phyloP scores from a whole-genome alignment of 768 basidiomycete species.

The Lentinus brumalis region DNA sequence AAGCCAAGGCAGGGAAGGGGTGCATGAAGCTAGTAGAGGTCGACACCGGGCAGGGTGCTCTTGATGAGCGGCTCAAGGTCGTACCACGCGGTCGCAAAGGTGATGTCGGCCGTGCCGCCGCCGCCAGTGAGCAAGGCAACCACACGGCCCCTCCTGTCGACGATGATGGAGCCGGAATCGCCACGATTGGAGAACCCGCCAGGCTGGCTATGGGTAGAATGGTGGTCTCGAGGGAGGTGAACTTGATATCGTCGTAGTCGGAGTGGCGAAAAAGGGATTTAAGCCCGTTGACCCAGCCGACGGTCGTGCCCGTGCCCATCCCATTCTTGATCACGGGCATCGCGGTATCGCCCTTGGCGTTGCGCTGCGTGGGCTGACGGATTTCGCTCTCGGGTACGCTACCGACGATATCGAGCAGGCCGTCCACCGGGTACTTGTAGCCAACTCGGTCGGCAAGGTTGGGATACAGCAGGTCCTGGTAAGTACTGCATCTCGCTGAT shows the following conservation, averaged over 20 bases:
- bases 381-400: slow-evolving; percentile 27
- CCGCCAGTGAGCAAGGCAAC: slow-evolving; percentile 32
- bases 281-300: slow-evolving; percentile 28
- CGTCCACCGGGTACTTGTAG: slow-evolving; percentile 22
- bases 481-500: slow-evolving; percentile 8
- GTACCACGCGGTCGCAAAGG: slow-evolving; percentile 32
- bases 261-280: slow-evolving; percentile 26
- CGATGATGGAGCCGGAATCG: slow-evolving; percentile 40
- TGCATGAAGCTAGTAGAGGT: slow-evolving; percentile 12
- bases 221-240: slow-evolving; percentile 21
- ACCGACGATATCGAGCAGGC: slow-evolving; percentile 23
- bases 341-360: slow-evolving; percentile 26
- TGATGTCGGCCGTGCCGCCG: slow-evolving; percentile 21
- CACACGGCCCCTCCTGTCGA: slow-evolving; percentile 28
- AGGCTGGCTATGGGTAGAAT: slow-evolving; percentile 26
- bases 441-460: slow-evolving; percentile 11
- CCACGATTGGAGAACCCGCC: slow-evolving; percentile 40
- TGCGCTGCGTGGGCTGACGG: slow-evolving; percentile 22
- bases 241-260: slow-evolving; percentile 21
- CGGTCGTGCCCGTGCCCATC: slow-evolving; percentile 26
- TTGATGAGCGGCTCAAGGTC: slow-evolving; percentile 13
- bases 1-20: no score
- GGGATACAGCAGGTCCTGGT: slow-evolving; percentile 17
- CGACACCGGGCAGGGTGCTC: slow-evolving; percentile 13
- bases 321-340: slow-evolving; percentile 31